Conservation (phyloP, 805 yeast genomes). For the Blastobotrys robertii region DNA sequence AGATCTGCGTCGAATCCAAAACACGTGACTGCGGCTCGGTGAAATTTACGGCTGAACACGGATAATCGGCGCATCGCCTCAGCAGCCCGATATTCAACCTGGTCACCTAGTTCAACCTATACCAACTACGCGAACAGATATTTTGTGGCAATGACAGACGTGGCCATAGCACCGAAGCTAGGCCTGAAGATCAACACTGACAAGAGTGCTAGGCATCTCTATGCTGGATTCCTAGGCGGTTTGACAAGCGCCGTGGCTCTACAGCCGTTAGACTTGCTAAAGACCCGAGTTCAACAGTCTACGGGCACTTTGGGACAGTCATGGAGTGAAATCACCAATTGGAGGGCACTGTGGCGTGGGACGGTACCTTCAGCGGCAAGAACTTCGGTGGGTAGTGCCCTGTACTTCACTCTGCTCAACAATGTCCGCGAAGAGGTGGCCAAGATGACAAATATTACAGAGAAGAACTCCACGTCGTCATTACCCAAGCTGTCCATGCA, state of each 20-base stretch:
- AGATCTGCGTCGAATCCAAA: no score
- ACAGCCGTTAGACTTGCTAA: conserved; percentile 84
- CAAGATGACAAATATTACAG: conserved; percentile 11
- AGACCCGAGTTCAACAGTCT: conserved; percentile 73
- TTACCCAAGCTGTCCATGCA: conserved; percentile 62
- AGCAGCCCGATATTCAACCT: no score
- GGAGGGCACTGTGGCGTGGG: conserved; percentile 75
- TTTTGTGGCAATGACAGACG: no score
- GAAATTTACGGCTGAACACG: no score
- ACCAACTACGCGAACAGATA: no score
- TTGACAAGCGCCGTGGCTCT: conserved; percentile 65
- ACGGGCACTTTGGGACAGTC: conserved; percentile 17
- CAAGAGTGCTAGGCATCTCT: conserved; percentile 36
- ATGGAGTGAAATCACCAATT: conserved; percentile 15
- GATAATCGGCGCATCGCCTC: no score
- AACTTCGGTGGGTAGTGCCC: conserved; percentile 83
- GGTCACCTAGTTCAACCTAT: no score
- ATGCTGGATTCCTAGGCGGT: conserved; percentile 83
- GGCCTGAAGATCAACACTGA: not conserved
- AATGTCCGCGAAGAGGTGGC: conserved; percentile 46
- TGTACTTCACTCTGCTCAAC: conserved; percentile 70
- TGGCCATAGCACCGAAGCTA: no score
- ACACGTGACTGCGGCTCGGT: no score
- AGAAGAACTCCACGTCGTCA: not conserved
- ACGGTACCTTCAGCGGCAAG: conserved; percentile 84